A percentile compares a stretch with the other conserved stretches of the same genome.
Evolutionary conservation across 768 basidiomycete genomes (phyloP).

Genomic region (Podaxis sp.): DNA sequence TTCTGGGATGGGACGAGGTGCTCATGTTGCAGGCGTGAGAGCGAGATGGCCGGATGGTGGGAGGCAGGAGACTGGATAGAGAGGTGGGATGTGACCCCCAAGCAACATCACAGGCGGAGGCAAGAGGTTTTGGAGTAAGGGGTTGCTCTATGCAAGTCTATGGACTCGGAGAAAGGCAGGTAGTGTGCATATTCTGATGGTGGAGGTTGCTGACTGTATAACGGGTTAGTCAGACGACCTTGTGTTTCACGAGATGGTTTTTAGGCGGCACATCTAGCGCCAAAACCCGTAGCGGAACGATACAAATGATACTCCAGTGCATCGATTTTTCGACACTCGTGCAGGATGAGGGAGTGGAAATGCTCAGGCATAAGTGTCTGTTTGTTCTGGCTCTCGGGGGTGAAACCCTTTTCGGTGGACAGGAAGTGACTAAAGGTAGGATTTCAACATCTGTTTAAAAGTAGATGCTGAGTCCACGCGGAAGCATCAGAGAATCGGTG

Average conservation of each 20-base stretch:
- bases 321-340: neutral
- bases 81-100: neutral
- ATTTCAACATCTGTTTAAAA: neutral
- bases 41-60: slow-evolving; percentile 10
- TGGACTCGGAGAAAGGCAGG: slow-evolving; percentile 4
- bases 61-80: slow-evolving; percentile 13
- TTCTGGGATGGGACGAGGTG: slow-evolving; percentile 7
- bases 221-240: neutral
- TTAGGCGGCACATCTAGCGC: neutral
- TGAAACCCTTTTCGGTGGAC: neutral
- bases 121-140: neutral
- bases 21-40: slow-evolving; percentile 14
- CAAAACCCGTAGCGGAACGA: neutral
- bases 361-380: neutral
- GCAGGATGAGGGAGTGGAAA: neutral
- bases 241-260: neutral
- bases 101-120: neutral
- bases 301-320: neutral
- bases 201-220: neutral
- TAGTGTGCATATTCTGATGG: neutral
- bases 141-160: neutral
- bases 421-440: neutral
- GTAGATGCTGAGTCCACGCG: neutral
- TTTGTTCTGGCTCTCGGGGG: neutral
- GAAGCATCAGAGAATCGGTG: slow-evolving; percentile 13